A percentile compares a stretch with the other conserved stretches of the same genome.
Conservation (phyloP, 1,284 basidiomycete species). For the Cryptococcus sp. region DNA sequence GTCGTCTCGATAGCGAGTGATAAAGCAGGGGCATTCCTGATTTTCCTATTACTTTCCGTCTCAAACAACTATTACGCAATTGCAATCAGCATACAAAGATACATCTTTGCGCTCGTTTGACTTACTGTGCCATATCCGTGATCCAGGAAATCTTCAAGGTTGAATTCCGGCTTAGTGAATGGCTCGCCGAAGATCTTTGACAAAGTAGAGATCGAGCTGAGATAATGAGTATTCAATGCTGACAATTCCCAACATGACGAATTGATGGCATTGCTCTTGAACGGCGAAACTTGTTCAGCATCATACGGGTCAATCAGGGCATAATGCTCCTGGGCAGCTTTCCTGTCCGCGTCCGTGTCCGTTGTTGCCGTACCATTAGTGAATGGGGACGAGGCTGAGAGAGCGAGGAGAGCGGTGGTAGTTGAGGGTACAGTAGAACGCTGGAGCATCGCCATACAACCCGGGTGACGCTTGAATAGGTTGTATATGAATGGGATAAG, state of each 20-base stretch:
- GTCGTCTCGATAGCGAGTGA: slow-evolving; percentile 41
- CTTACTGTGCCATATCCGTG: slow-evolving; percentile 89
- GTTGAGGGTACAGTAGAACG: slow-evolving; percentile 39
- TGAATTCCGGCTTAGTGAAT: slow-evolving; percentile 87
- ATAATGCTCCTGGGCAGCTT: neutral
- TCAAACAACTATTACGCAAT: slow-evolving; percentile 69
- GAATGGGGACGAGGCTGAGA: slow-evolving; percentile 4
- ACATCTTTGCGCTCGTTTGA: slow-evolving; percentile 26
- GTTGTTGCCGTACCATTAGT: neutral
- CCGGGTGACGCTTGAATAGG: slow-evolving; percentile 86
- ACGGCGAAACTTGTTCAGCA: slow-evolving; percentile 68
- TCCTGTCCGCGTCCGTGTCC: neutral
- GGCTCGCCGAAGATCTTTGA: slow-evolving; percentile 84
- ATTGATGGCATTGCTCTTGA: slow-evolving; percentile 74
- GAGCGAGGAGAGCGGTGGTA: neutral
- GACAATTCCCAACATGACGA: slow-evolving; percentile 92
- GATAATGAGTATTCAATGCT: slow-evolving; percentile 79
- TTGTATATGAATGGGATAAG: slow-evolving; percentile 95
- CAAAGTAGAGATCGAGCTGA: slow-evolving; percentile 77
- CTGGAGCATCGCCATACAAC: slow-evolving; percentile 92
- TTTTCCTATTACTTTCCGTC: slow-evolving; percentile 74
- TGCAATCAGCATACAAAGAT: no score
- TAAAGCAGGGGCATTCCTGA: slow-evolving; percentile 75
- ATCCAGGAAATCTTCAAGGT: slow-evolving; percentile 95
- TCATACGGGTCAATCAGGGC: slow-evolving; percentile 69